Evolutionary conservation across 345 rosid species (phyloP), one percentile per base, ranked within the genome.

Genomic region (Anacardium occidentale): DNA sequence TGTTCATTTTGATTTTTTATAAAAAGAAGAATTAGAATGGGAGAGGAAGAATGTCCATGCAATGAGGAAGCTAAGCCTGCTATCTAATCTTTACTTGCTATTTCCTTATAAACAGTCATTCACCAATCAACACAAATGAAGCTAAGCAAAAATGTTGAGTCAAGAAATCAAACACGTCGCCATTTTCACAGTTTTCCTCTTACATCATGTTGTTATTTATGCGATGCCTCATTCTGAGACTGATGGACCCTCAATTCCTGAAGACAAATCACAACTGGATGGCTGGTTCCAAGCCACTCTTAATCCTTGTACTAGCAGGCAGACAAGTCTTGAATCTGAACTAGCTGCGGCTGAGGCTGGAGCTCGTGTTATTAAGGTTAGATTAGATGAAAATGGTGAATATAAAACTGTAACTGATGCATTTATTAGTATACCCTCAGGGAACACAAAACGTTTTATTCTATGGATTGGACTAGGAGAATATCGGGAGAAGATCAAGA

Each of bases 341-440:
- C 88, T 89, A 0, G 75, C 13, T 9, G 80, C 73, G 0, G 92
- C 92, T 0, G 94, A 91, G 75, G 77, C 80, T 7, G 2, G 12
- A 0, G 64, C 64, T 44, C 83, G 37, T 61, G 65, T 68, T 15
- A 85, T 89, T 53, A 85, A 37, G 77, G 90, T 91, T 7, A 37
- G 60, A 3, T 21, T 77, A 61, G 84, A 82, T 51, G 91, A 91
- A 26, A 78, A 69, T 9, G 90, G 91, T 7, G 72, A 87, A 5
- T 86, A 82, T 78, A 76, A 72, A 66, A 89, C 81, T 0, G 22
- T 91, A 52, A 72, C 65, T 4, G 91, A 79, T 11, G 97, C 97
- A 26, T 69, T 90, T 21, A 62, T 73, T 3, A 84, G 84, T 56
- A 65, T 90, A 25, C 88, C 86, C 0, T 34, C 44, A 14, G 80